Evolutionary conservation across 371 early-diverging fungal genomes (phyloP).

Genomic region (Neoconidiobolus thromboides): DNA sequence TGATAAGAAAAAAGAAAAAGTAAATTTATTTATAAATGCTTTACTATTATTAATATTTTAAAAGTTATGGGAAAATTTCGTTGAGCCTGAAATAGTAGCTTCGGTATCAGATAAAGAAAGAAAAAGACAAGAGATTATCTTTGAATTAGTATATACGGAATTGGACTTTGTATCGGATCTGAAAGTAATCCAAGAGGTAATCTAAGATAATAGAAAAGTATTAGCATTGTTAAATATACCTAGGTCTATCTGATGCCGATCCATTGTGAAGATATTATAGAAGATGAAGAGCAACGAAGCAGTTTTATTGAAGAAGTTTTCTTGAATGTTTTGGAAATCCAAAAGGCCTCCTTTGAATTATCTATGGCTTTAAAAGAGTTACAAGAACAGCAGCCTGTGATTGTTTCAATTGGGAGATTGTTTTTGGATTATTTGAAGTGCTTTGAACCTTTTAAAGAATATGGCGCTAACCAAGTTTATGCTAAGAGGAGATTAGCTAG

Average conservation of each 20-base stretch:
- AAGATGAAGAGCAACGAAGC: conserved; percentile 29
- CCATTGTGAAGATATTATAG: conserved; percentile 35
- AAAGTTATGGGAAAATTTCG: conserved; percentile 35
- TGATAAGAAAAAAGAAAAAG: conserved; percentile 1
- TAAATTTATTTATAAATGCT: neutral
- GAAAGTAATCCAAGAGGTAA: conserved; percentile 43
- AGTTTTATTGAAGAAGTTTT: conserved; percentile 57
- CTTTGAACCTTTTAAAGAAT: conserved; percentile 64
- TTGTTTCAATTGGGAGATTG: conserved; percentile 69
- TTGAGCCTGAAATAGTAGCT: conserved; percentile 45
- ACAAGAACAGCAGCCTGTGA: conserved; percentile 44
- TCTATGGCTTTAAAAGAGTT: conserved; percentile 39
- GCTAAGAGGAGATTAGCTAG: conserved; percentile 61
- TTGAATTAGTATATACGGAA: conserved; percentile 77
- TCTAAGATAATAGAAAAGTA: neutral
- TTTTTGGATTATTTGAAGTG: conserved; percentile 44
- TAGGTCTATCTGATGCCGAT: conserved; percentile 59
- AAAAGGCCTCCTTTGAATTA: conserved; percentile 41
- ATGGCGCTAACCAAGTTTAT: conserved; percentile 72
- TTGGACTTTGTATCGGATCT: conserved; percentile 75
- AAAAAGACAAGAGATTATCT: conserved; percentile 79
- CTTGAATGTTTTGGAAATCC: conserved; percentile 55
- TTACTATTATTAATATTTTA: neutral
- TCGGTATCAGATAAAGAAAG: conserved; percentile 48
- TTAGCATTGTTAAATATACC: neutral